phyloP scores from a whole-genome alignment of 2,329 filamentous ascomycete species.

The Fusarium chlamydosporum region DNA sequence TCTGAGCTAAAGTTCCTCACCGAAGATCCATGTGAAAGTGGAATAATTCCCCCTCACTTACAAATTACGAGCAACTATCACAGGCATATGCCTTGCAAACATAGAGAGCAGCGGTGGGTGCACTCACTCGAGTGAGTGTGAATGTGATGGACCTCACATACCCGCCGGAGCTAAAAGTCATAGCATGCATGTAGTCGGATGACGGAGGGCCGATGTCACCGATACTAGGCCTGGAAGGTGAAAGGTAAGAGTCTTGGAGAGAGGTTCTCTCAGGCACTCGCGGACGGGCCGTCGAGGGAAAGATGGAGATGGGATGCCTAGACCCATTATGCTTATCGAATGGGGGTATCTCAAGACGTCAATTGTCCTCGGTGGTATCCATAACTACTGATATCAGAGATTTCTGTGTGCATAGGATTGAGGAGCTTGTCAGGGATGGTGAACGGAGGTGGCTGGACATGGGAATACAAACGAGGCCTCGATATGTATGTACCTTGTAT shows the following conservation, averaged over 20 bases:
- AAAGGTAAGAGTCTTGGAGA: conserved; percentile 16
- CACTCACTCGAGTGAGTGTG: conserved; percentile 6
- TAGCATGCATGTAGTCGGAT: conserved; percentile 49
- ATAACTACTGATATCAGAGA: conserved; percentile 17
- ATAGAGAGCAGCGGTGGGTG: conserved; percentile 21
- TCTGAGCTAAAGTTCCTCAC: conserved; percentile 10
- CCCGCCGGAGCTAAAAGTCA: conserved; percentile 51
- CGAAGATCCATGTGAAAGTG: conserved; percentile 14
- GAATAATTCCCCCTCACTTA: conserved; percentile 11
- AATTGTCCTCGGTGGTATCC: conserved; percentile 8
- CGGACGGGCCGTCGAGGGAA: conserved; percentile 50
- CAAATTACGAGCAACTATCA: conserved; percentile 9
- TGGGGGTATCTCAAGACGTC: background rate
- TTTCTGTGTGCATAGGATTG: conserved; percentile 39
- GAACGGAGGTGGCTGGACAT: conserved; percentile 34
- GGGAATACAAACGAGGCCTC: conserved; percentile 39
- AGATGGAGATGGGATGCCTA: conserved; percentile 32
- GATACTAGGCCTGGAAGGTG: conserved; percentile 41
- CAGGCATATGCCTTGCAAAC: conserved; percentile 21
- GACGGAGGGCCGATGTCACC: conserved; percentile 41
- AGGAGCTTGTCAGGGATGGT: conserved; percentile 28
- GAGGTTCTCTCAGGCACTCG: conserved; percentile 40
- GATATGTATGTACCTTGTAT: conserved; percentile 34
- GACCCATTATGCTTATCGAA: conserved; percentile 38
- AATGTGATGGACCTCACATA: conserved; percentile 50